A percentile compares a stretch with the other conserved stretches of the same genome.
Conservation (phyloP, 2,329 filamentous ascomycete species). For the Microcera coccophila region DNA sequence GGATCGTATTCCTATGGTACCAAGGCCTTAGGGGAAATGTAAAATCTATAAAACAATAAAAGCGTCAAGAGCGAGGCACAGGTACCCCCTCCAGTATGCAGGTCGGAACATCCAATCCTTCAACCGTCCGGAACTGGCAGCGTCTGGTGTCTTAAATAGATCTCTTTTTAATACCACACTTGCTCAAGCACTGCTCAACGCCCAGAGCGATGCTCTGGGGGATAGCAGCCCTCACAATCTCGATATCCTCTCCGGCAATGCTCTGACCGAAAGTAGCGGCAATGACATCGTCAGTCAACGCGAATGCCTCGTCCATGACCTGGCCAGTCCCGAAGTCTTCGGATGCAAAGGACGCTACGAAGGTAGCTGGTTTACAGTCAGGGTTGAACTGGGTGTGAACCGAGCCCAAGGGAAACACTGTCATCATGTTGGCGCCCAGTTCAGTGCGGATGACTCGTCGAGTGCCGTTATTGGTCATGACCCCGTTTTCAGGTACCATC, state of each 20-base stretch:
- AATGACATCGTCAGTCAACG: constrained; percentile 43
- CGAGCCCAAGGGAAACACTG: constrained; percentile 51
- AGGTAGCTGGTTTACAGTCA: constrained; percentile 46
- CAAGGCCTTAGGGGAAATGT: too few species aligned
- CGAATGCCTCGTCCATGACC: constrained; percentile 48
- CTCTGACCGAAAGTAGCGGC: constrained; percentile 44
- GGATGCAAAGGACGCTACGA: constrained; percentile 46
- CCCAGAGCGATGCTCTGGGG: constrained; percentile 50
- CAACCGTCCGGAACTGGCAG: background rate
- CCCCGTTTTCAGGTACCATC: constrained; percentile 52
- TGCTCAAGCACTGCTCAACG: constrained; percentile 48
- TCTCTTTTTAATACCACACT: constrained; percentile 39
- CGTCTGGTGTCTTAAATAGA: constrained; percentile 12
- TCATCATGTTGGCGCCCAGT: constrained; percentile 45
- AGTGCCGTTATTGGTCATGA: constrained; percentile 32
- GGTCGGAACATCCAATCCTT: background rate
- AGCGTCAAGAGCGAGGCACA: background rate
- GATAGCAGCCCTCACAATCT: constrained; percentile 37
- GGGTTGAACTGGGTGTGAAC: constrained; percentile 57
- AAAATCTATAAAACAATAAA: background rate
- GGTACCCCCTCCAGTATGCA: background rate
- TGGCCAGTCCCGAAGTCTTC: constrained; percentile 53
- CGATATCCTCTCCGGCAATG: constrained; percentile 45
- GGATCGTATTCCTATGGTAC: too few species aligned
- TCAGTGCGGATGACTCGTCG: constrained; percentile 42